Conservation (phyloP, 1,284 basidiomycete species). For the Tausonia pullulans region DNA sequence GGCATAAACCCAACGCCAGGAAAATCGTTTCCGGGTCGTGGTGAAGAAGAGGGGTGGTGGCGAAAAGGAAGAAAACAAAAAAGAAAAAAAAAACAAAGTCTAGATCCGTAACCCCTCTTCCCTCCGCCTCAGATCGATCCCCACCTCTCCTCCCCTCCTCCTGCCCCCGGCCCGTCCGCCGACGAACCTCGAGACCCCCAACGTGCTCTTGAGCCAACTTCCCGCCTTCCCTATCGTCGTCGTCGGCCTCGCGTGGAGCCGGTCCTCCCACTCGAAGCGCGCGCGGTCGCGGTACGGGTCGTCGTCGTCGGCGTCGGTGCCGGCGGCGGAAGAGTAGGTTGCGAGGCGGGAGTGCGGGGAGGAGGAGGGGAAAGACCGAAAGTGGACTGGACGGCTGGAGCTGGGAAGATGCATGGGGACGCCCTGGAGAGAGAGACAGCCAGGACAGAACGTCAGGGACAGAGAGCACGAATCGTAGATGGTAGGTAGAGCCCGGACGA, state of each 20-base stretch:
- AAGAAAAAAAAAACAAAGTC: too few relatives aligned
- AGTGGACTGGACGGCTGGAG: neutral
- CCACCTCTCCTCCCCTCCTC: neutral
- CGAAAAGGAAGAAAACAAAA: neutral
- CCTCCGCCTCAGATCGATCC: slow-evolving; percentile 2
- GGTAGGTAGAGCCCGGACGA: neutral
- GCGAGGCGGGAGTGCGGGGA: neutral
- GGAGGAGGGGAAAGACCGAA: neutral
- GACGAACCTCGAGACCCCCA: slow-evolving; percentile 1
- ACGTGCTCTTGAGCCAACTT: neutral
- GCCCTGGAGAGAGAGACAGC: neutral
- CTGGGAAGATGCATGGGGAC: slow-evolving; percentile 2
- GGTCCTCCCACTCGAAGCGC: slow-evolving; percentile 8
- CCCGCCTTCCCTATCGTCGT: neutral
- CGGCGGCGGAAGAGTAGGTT: slow-evolving; percentile 4
- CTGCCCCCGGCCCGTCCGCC: neutral
- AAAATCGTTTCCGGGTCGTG: neutral
- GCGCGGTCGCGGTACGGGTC: neutral
- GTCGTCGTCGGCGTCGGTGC: slow-evolving; percentile 2
- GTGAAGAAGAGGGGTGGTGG: neutral
- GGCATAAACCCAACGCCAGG: neutral
- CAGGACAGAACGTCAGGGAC: neutral
- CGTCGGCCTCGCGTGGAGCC: neutral
- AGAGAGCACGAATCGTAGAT: neutral
- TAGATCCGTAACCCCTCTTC: neutral